phyloP scores from a whole-genome alignment of 441 rosid species.

The Cnidoscolus chayamansa region DNA sequence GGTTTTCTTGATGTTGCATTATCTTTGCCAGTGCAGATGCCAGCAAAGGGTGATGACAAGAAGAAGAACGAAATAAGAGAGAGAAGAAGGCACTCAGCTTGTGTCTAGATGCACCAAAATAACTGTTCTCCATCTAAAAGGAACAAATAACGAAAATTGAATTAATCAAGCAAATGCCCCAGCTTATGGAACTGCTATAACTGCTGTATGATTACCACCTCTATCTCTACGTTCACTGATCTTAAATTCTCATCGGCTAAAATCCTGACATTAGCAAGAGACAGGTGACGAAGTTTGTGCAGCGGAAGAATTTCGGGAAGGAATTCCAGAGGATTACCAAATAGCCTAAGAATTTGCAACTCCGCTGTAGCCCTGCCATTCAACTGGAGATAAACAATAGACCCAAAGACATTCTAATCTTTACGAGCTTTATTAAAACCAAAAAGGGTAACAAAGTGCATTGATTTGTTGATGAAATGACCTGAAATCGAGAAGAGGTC shows the following conservation, averaged over 20 bases:
- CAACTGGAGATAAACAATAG: conserved; percentile 46
- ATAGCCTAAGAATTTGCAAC: conserved; percentile 75
- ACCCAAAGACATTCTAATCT: conserved; percentile 22
- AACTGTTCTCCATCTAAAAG: conserved; percentile 80
- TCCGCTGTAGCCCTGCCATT: conserved; percentile 85
- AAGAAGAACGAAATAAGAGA: conserved; percentile 93
- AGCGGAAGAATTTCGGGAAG: conserved; percentile 95
- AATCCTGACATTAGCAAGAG: conserved; percentile 88
- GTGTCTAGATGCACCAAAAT: conserved; percentile 91
- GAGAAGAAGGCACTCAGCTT: conserved; percentile 97
- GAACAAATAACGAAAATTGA: conserved; percentile 19
- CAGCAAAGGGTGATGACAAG: conserved; percentile 95
- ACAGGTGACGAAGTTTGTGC: conserved; percentile 80
- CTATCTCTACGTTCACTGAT: conserved; percentile 85
- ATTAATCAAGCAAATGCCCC: neutral
- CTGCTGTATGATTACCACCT: conserved; percentile 46
- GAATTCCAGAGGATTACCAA: conserved; percentile 95
- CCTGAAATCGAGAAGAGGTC: conserved; percentile 99
- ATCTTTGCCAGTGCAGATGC: conserved; percentile 97
- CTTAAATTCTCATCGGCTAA: conserved; percentile 88
- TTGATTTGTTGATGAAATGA: conserved; percentile 33
- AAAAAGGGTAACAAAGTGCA: conserved; percentile 19
- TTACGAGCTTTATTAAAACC: conserved; percentile 15
- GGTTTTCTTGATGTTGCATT: conserved; percentile 91
- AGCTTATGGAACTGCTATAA: conserved; percentile 14